A percentile compares a stretch with the other conserved stretches of the same genome.
Evolutionary conservation across 169 alveolate species (phyloP).

Genomic region (Cryptosporidium felis): DNA sequence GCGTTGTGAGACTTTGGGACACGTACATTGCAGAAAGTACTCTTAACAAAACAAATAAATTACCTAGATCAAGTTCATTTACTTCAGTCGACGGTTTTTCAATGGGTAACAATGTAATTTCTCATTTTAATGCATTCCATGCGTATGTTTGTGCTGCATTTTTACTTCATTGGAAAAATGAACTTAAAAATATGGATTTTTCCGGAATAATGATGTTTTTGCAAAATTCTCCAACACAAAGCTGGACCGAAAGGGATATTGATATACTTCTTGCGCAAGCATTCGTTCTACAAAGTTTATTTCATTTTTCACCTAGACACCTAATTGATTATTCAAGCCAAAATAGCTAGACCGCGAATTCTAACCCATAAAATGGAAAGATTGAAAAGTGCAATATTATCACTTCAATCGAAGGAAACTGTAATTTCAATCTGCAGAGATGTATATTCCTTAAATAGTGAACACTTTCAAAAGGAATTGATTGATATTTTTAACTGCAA

Average conservation of each 20-base stretch:
- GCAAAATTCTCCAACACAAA: conserved; percentile 87
- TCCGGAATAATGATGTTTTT: conserved; percentile 85
- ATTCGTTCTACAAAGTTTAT: conserved; percentile 76
- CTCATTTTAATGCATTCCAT: conserved; percentile 80
- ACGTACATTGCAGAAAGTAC: conserved; percentile 87
- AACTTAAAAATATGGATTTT: conserved; percentile 86
- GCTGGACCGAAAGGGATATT: conserved; percentile 87
- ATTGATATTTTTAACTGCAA: not conserved
- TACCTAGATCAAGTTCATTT: conserved; percentile 30
- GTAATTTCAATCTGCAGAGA: not conserved
- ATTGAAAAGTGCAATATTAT: not conserved
- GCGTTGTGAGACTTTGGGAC: conserved; percentile 87
- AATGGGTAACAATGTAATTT: conserved; percentile 17
- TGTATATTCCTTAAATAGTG: not conserved
- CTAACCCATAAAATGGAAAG: not conserved
- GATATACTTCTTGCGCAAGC: conserved; percentile 91
- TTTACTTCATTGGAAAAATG: conserved; percentile 85
- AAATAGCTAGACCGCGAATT: not conserved
- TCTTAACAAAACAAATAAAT: conserved; percentile 41
- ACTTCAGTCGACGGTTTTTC: conserved; percentile 53
- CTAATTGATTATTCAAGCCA: conserved; percentile 37
- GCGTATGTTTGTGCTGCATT: conserved; percentile 89
- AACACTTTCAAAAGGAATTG: not conserved
- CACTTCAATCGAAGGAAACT: conserved; percentile 6
- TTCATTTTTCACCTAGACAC: conserved; percentile 80